Conservation (phyloP, 805 yeast genomes). For the Phaffomyces opuntiae region DNA sequence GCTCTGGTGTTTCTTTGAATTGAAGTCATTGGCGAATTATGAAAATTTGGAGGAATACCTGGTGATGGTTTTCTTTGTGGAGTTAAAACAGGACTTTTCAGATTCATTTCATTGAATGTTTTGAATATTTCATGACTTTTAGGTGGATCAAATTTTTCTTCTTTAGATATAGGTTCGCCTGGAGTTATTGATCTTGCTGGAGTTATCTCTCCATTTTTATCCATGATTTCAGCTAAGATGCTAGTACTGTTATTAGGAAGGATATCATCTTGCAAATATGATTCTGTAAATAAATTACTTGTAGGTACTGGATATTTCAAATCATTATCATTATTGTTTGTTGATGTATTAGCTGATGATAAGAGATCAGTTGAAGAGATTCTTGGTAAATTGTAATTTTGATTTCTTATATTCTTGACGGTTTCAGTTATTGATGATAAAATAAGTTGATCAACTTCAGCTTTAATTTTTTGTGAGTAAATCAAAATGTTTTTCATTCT, state of each 20-base stretch:
- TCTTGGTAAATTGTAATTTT: conserved; percentile 14
- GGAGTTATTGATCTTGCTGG: conserved; percentile 40
- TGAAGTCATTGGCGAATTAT: conserved; percentile 50
- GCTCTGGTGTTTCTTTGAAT: conserved; percentile 44
- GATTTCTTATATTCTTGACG: conserved; percentile 38
- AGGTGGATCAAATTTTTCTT: conserved; percentile 2
- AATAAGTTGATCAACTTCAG: conserved; percentile 70
- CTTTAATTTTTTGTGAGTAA: conserved; percentile 68
- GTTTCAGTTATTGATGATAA: conserved; percentile 57
- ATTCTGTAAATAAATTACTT: conserved; percentile 30
- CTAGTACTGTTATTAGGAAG: conserved; percentile 25
- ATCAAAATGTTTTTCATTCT: conserved; percentile 69
- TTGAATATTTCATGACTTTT: conserved; percentile 8
- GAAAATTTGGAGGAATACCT: conserved; percentile 12
- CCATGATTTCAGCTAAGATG: conserved; percentile 2
- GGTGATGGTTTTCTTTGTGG: conserved; percentile 25
- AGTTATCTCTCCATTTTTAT: conserved; percentile 16
- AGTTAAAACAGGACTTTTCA: conserved; percentile 25
- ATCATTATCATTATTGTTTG: neutral
- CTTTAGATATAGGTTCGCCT: conserved; percentile 26
- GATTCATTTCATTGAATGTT: conserved; percentile 20
- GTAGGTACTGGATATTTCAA: conserved; percentile 21
- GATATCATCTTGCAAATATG: conserved; percentile 34
- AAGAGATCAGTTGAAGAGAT: conserved; percentile 1
- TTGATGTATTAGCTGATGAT: neutral